A percentile compares a stretch with the other conserved stretches of the same genome.
These are phyloP conservation scores for Xylaria palmicola DNA, from an alignment of 495 filamentous ascomycete species.

Conservation along the genomic window DNA sequence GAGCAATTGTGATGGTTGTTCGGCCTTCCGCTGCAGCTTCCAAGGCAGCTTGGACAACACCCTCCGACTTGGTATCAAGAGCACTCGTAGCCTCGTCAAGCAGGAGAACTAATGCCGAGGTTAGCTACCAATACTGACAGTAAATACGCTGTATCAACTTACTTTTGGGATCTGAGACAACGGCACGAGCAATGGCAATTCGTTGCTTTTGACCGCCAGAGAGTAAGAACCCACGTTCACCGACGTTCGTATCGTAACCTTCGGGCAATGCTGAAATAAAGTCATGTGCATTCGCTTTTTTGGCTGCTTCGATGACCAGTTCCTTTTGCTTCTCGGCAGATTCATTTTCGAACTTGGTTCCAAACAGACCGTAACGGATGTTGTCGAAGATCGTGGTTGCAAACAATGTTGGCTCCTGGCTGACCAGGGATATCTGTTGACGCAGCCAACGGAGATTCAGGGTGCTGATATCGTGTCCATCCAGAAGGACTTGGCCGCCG, in stretches of 20 bases:
- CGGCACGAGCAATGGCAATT: conserved; percentile 79
- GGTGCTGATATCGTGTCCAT: conserved; percentile 76
- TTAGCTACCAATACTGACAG: conserved; percentile 4
- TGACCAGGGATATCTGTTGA: conserved; percentile 86
- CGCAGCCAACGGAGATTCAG: conserved; percentile 90
- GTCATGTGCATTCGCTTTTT: conserved; percentile 90
- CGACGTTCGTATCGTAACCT: conserved; percentile 91
- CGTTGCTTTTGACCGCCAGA: conserved; percentile 97
- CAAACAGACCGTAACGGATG: conserved; percentile 84
- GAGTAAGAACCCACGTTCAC: conserved; percentile 88
- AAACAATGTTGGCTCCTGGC: conserved; percentile 80
- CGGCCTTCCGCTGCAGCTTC: conserved; percentile 85
- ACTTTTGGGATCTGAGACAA: conserved; percentile 87
- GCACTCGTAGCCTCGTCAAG: conserved; percentile 94
- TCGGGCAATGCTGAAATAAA: conserved; percentile 84
- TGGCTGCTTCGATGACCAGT: conserved; percentile 75
- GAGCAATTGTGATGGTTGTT: conserved; percentile 95
- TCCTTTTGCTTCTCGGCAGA: conserved; percentile 63
- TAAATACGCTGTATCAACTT: conserved; percentile 9
- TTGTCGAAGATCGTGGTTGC: conserved; percentile 83
- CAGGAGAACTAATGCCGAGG: conserved; percentile 59
- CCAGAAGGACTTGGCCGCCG: conserved; percentile 72
- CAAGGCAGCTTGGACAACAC: conserved; percentile 89
- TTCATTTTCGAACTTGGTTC: conserved; percentile 70
- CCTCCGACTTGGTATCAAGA: conserved; percentile 94